A percentile compares a stretch with the other conserved stretches of the same genome.
Evolutionary conservation across 768 basidiomycete species (phyloP).

Genomic region (Pisolithus albus): DNA sequence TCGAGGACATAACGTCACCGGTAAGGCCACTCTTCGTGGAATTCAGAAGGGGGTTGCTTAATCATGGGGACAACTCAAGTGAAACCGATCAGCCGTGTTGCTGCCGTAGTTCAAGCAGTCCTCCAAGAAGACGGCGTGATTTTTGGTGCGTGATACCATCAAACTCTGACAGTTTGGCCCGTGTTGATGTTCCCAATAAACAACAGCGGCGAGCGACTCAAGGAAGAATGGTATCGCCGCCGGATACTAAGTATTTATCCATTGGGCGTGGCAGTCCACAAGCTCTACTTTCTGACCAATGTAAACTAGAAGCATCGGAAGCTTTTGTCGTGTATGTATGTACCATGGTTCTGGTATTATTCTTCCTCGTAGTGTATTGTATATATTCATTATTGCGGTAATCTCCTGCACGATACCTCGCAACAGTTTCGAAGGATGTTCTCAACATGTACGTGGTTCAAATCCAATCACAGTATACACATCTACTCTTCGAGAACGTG

Average conservation of each 20-base stretch:
- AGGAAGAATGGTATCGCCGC: constrained; percentile 90
- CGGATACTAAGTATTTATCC: constrained; percentile 49
- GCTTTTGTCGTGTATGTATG: too few relatives aligned
- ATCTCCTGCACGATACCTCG: too few relatives aligned
- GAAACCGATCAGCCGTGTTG: constrained; percentile 49
- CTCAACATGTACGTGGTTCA: too few relatives aligned
- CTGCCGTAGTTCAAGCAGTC: constrained; percentile 71
- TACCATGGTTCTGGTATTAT: too few relatives aligned
- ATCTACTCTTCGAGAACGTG: too few relatives aligned
- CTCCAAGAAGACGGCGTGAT: constrained; percentile 44
- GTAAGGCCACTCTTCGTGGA: constrained; percentile 30
- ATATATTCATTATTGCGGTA: too few relatives aligned
- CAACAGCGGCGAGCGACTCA: constrained; percentile 78
- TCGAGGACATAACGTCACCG: constrained; percentile 66
- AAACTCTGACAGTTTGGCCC: neutral
- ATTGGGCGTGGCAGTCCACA: too few relatives aligned
- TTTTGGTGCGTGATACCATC: constrained; percentile 45
- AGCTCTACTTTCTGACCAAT: too few relatives aligned
- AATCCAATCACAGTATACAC: too few relatives aligned
- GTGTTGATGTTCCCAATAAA: neutral
- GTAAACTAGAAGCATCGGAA: too few relatives aligned
- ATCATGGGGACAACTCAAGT: neutral
- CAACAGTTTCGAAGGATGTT: too few relatives aligned
- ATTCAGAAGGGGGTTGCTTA: neutral
- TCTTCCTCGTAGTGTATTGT: too few relatives aligned